Evolutionary conservation across 768 basidiomycete species (phyloP).

Genomic region (Postia placenta): DNA sequence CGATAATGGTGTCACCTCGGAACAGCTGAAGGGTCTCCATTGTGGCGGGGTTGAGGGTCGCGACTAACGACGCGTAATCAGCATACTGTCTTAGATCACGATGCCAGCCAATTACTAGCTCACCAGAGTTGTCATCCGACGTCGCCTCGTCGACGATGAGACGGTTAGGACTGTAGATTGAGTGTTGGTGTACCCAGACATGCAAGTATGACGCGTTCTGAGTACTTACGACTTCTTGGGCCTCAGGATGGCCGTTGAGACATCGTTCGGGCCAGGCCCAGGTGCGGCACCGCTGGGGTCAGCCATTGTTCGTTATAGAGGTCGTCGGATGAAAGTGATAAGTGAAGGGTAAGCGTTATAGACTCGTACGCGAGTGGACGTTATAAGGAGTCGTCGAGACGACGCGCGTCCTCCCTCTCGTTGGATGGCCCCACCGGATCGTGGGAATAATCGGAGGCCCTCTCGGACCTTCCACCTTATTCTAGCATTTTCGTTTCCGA

Average conservation of each 20-base stretch:
- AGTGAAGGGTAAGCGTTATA: conserved; percentile 6
- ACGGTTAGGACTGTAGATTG: conserved; percentile 75
- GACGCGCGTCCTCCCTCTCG: conserved; percentile 26
- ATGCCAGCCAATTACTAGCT: conserved; percentile 14
- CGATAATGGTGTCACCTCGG: conserved; percentile 94
- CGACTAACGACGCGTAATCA: conserved; percentile 46
- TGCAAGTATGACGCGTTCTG: conserved; percentile 12
- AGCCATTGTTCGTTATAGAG: conserved; percentile 15
- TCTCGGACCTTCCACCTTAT: conserved; percentile 12
- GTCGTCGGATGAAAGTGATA: conserved; percentile 14
- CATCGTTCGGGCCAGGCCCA: conserved; percentile 83
- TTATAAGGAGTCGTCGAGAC: conserved; percentile 20
- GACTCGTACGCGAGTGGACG: conserved; percentile 5
- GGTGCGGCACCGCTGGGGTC: conserved; percentile 79
- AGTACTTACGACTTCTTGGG: conserved; percentile 92
- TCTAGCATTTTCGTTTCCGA: conserved; percentile 16
- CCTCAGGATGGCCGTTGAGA: conserved; percentile 91
- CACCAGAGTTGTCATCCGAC: conserved; percentile 94
- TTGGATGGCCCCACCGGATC: conserved; percentile 14
- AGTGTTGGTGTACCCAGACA: background rate
- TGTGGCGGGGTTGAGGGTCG: conserved; percentile 91
- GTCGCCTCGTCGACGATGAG: conserved; percentile 94
- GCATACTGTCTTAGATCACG: background rate
- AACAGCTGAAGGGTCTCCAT: conserved; percentile 94
- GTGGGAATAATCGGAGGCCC: conserved; percentile 15